Conservation (phyloP, 2,329 filamentous ascomycete species). For the Neonectria punicea region DNA sequence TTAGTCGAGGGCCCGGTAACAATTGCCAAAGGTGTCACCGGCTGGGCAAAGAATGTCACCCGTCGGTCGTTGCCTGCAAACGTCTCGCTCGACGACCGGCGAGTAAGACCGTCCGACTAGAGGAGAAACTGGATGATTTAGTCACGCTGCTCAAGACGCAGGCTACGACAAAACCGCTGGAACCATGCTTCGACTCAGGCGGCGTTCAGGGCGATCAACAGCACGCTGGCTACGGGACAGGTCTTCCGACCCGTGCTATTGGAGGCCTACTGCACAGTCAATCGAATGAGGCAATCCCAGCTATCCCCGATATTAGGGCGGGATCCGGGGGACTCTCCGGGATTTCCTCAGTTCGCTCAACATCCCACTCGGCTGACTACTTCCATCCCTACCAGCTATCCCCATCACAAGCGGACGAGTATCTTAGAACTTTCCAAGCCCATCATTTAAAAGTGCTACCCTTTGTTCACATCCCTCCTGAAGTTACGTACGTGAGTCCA, state of each 20-base stretch:
- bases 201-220: neutral
- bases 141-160: constrained; percentile 44
- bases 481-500: constrained; percentile 24
- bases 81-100: constrained; percentile 33
- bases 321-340: neutral
- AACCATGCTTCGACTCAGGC: neutral
- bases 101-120: constrained; percentile 35
- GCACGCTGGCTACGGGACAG: neutral
- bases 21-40: constrained; percentile 53
- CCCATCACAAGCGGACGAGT: constrained; percentile 16
- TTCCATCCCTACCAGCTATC: neutral
- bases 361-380: neutral
- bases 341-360: neutral
- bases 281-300: neutral
- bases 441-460: constrained; percentile 45
- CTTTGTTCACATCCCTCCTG: constrained; percentile 35
- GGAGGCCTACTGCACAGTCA: neutral
- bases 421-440: constrained; percentile 32
- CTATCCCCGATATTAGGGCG: neutral
- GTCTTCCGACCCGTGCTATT: neutral
- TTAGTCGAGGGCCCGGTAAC: constrained; percentile 43
- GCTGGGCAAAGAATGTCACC: constrained; percentile 51
- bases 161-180: neutral
- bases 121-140: constrained; percentile 43
- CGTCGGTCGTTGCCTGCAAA: constrained; percentile 49